phyloP scores from a whole-genome alignment of 2,329 filamentous ascomycete genomes.

The Neofusicoccum sp. region DNA sequence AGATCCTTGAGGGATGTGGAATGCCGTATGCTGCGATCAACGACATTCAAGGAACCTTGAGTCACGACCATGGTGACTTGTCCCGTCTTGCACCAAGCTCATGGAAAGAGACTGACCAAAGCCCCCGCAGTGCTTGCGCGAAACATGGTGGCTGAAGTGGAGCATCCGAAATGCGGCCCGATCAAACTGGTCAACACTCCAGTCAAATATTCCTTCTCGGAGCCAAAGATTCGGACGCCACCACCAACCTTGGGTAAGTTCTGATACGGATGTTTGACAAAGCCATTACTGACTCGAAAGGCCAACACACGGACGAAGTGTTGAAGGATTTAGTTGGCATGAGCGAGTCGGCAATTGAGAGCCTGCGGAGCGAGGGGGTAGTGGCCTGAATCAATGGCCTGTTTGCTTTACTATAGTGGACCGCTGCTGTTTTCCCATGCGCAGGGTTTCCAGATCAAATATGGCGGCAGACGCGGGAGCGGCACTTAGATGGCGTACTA shows the following conservation, averaged over 20 bases:
- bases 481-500: not conserved
- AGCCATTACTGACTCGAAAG: constrained; percentile 32
- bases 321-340: constrained; percentile 32
- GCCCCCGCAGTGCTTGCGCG: constrained; percentile 60
- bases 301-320: constrained; percentile 40
- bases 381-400: constrained; percentile 27
- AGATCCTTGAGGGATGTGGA: constrained; percentile 81
- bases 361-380: constrained; percentile 34
- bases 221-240: constrained; percentile 70
- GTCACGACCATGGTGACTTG: constrained; percentile 73
- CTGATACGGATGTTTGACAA: not conserved
- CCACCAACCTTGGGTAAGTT: constrained; percentile 69
- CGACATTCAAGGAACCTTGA: constrained; percentile 80
- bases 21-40: constrained; percentile 96
- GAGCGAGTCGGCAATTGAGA: constrained; percentile 31
- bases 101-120: constrained; percentile 5
- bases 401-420: not conserved
- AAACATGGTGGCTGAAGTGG: constrained; percentile 84
- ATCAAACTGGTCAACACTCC: constrained; percentile 92
- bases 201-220: constrained; percentile 86
- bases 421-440: not conserved
- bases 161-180: constrained; percentile 78
- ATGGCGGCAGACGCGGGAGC: not conserved
- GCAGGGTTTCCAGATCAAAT: not conserved
- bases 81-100: not conserved